phyloP scores from a whole-genome alignment of 2,329 filamentous ascomycete species.

The Mariannaea sp. region DNA sequence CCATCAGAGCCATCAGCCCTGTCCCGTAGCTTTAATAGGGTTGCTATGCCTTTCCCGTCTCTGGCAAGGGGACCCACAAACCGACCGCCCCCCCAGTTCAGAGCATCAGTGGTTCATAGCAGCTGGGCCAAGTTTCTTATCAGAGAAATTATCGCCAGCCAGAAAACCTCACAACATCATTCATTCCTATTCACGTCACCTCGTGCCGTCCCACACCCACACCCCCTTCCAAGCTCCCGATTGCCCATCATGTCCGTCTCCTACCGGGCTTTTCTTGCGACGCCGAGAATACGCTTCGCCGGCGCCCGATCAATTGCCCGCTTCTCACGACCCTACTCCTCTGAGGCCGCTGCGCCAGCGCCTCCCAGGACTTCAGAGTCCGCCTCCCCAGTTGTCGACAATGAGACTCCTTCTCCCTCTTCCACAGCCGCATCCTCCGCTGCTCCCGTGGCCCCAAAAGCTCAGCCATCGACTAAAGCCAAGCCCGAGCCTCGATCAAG shows the following conservation, averaged over 20 bases:
- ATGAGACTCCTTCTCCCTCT: neutral
- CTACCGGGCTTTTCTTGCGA: slow-evolving; percentile 31
- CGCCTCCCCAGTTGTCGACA: neutral
- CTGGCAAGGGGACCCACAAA: no score
- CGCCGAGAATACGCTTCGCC: slow-evolving; percentile 23
- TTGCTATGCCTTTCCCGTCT: no score
- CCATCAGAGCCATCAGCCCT: no score
- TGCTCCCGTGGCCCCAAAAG: neutral
- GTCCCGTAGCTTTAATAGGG: no score
- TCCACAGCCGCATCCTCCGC: neutral
- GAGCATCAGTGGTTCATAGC: no score
- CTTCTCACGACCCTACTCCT: slow-evolving; percentile 31
- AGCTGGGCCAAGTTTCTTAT: neutral
- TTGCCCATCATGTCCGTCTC: slow-evolving; percentile 36
- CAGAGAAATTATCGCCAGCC: slow-evolving; percentile 1
- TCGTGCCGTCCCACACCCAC: neutral
- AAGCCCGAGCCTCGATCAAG: no score
- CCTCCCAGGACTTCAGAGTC: neutral
- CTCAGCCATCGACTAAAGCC: neutral
- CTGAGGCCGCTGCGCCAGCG: slow-evolving; percentile 23
- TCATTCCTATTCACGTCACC: slow-evolving; percentile 7
- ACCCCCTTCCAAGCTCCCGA: neutral
- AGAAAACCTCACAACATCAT: neutral
- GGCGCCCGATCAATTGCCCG: slow-evolving; percentile 26
- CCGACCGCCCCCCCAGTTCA: no score